Evolutionary conservation across 2,329 filamentous ascomycete species (phyloP), one percentile per base, ranked within the genome.

Genomic region (Teratosphaeria epicoccoides): DNA sequence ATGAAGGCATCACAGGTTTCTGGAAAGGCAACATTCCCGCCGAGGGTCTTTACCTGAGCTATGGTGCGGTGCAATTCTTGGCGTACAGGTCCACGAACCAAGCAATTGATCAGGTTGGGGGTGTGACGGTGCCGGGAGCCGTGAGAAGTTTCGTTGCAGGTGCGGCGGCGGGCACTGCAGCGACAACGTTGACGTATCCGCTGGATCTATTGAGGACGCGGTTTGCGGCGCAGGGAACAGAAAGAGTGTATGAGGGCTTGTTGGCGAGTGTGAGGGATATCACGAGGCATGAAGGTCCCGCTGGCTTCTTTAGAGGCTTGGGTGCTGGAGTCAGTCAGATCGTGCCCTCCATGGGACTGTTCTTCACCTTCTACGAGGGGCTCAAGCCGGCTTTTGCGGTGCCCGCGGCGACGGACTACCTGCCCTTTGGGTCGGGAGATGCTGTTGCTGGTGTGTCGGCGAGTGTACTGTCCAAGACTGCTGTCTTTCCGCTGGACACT

Each of bases 1-100:
- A 89, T 63, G 93, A 98, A 68, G 93, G 93, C 43, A 66, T 97
- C 59, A 84, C 85, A 3, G 81, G 82, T 25, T 79, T 98, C 58
- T 98, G 93, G 93, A 97, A 97, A 76, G 93, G 93, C 67, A 98
- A 98, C 67, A 82, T 98, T 53, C 90, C 93, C 37, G 93, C 93
- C 49, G 93, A 97, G 76, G 73, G 93, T 57, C 83, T 98, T 73
- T 98, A 98, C 73, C 78, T 98, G 59, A 84, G 83, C 68, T 98
- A 97, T 72, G 85, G 88, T 57, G 86, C 86, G 56, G 76, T 87
- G 28, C 93, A 98, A 70, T 98, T 98, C 76, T 84, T 87, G 25
- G 77, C 87, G 24, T 98, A 98, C 73, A 85, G 88, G 52, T 82
- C 81, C 49, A 78, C 81, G 23, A 87, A 86, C 1, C 72, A 87